These are phyloP conservation scores for Hyphopichia buzzinii DNA, from an alignment of 1,139 yeast species.

Conservation along the genomic window DNA sequence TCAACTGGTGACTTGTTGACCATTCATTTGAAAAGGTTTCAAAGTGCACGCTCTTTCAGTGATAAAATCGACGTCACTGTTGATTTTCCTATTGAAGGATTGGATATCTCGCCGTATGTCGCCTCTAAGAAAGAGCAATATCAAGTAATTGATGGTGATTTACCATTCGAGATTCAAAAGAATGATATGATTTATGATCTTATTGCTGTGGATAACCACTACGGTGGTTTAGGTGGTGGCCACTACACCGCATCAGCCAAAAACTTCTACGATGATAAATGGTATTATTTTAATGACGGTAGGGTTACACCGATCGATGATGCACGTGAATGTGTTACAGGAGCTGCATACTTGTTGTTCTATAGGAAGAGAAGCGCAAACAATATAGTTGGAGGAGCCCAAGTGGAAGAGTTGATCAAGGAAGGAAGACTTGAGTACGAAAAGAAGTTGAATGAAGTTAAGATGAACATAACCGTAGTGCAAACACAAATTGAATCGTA, in stretches of 20 bases:
- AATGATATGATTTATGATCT: conserved; percentile 63
- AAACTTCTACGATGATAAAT: conserved; percentile 70
- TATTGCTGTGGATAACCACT: conserved; percentile 92
- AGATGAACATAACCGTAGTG: conserved; percentile 11
- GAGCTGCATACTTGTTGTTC: conserved; percentile 86
- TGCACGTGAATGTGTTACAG: conserved; percentile 63
- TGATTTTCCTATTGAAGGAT: conserved; percentile 81
- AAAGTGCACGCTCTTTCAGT: conserved; percentile 78
- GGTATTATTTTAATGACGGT: conserved; percentile 94
- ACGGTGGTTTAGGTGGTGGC: conserved; percentile 96
- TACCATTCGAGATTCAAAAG: conserved; percentile 3
- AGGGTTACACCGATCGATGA: conserved; percentile 58
- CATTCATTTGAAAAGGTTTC: conserved; percentile 87
- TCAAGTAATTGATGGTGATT: conserved; percentile 11
- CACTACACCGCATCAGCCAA: conserved; percentile 91
- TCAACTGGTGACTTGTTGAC: conserved; percentile 85
- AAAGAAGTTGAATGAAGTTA: conserved; percentile 11
- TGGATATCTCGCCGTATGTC: conserved; percentile 66
- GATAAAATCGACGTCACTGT: conserved; percentile 87
- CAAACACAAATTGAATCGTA: conserved; percentile 15
- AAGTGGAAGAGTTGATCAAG: conserved; percentile 24
- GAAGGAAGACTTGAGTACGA: conserved; percentile 21
- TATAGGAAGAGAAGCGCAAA: conserved; percentile 57
- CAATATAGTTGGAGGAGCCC: conserved; percentile 36
- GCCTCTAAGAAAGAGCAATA: conserved; percentile 28